A percentile compares a stretch with the other conserved stretches of the same genome.
Evolutionary conservation across 1,284 basidiomycete species (phyloP).

Genomic region (Fomitopsis schrenkii): DNA sequence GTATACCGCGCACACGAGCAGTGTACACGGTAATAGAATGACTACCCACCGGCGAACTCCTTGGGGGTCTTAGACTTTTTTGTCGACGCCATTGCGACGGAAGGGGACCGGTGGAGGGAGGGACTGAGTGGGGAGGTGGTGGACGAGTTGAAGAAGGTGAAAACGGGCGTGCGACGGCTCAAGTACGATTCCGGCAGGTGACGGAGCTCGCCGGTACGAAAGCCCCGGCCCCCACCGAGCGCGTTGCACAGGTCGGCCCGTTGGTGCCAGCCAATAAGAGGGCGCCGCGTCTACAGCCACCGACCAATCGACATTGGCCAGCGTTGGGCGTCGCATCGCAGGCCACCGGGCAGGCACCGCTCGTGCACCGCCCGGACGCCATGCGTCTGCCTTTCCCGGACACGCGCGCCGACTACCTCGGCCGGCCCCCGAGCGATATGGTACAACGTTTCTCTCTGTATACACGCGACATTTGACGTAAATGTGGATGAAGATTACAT

Average conservation of each 20-base stretch:
- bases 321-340: too few relatives aligned
- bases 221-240: constrained; percentile 20
- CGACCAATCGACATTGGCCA: not conserved
- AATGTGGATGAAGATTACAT: not conserved
- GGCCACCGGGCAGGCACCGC: not conserved
- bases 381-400: not conserved
- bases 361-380: not conserved
- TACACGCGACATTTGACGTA: not conserved
- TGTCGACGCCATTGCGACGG: constrained; percentile 68
- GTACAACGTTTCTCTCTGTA: not conserved
- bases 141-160: constrained; percentile 32
- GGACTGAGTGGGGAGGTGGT: constrained; percentile 45
- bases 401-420: not conserved
- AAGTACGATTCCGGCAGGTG: constrained; percentile 24
- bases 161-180: constrained; percentile 21
- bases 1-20: not conserved
- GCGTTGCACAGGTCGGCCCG: constrained; percentile 1
- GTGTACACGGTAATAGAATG: not conserved
- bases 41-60: constrained; percentile 70
- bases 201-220: constrained; percentile 13
- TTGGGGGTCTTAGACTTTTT: constrained; percentile 77
- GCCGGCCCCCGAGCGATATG: too few relatives aligned
- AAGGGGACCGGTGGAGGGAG: constrained; percentile 30
- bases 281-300: constrained; percentile 1
- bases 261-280: constrained; percentile 1